Percentiles rank a stretch among this genome's conserved stretches.
Conservation (phyloP, 2,329 filamentous ascomycete genomes). For the Colletotrichum cordylinicola region DNA sequence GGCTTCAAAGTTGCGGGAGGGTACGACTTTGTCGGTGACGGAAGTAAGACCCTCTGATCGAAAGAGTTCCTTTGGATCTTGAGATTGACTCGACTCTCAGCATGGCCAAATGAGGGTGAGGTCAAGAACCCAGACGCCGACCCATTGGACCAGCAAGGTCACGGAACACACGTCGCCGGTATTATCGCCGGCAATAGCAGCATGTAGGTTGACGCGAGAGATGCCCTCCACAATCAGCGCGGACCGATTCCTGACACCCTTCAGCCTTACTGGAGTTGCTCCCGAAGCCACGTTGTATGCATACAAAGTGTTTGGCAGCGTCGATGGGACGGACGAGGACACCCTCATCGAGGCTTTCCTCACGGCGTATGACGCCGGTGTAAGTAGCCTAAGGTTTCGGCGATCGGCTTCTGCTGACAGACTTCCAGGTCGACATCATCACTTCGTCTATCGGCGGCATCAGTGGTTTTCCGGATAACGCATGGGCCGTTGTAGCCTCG, state of each 20-base stretch:
- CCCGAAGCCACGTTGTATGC: slow-evolving; percentile 14
- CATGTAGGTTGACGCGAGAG: background rate
- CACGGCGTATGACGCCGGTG: slow-evolving; percentile 12
- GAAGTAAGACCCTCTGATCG: slow-evolving; percentile 17
- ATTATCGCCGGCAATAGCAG: slow-evolving; percentile 28
- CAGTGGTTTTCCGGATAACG: slow-evolving; percentile 23
- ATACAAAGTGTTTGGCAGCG: slow-evolving; percentile 14
- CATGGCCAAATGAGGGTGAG: slow-evolving; percentile 23
- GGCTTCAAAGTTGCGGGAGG: slow-evolving; percentile 18
- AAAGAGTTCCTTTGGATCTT: background rate
- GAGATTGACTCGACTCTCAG: background rate
- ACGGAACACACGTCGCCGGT: slow-evolving; percentile 41
- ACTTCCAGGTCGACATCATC: slow-evolving; percentile 28
- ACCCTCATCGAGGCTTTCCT: slow-evolving; percentile 20
- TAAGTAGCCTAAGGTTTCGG: background rate
- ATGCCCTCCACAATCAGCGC: background rate
- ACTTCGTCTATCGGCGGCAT: slow-evolving; percentile 26
- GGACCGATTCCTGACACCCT: background rate
- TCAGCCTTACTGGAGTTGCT: slow-evolving; percentile 8
- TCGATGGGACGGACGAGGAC: slow-evolving; percentile 19
- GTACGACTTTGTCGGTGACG: slow-evolving; percentile 14
- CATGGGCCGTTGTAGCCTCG: slow-evolving; percentile 40
- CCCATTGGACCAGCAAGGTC: slow-evolving; percentile 38
- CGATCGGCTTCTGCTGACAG: background rate
- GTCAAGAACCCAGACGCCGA: slow-evolving; percentile 37